phyloP scores from a whole-genome alignment of 2,329 filamentous ascomycete genomes.

The Peltaster fructicola region DNA sequence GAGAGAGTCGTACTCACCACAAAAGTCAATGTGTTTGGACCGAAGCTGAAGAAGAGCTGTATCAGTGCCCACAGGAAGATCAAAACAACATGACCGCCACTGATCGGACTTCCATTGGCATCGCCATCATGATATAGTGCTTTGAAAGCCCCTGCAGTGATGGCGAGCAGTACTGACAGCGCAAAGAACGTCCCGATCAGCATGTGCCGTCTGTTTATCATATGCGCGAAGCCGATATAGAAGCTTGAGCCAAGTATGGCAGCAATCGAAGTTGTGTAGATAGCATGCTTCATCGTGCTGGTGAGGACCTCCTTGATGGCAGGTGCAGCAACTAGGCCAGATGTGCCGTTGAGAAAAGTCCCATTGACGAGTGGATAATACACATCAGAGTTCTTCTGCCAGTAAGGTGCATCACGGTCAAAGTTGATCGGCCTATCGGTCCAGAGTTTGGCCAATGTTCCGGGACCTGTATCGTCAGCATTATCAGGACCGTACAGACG shows the following conservation, averaged over 20 bases:
- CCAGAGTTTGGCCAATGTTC: conserved; percentile 10
- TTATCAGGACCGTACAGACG: no score
- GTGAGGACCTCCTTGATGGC: conserved; percentile 6
- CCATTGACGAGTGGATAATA: no score
- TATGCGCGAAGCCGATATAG: conserved; percentile 23
- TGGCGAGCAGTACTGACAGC: conserved; percentile 26
- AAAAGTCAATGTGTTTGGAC: conserved; percentile 16
- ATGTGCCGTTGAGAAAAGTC: conserved; percentile 1
- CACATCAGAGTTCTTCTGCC: conserved; percentile 4
- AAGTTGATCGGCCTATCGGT: conserved; percentile 4
- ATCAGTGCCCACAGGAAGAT: conserved; percentile 28
- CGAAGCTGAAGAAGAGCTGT: conserved; percentile 32
- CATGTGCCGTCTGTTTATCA: conserved; percentile 24
- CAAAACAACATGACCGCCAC: conserved; percentile 16
- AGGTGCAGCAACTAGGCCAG: conserved; percentile 1
- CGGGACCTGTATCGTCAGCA: no score
- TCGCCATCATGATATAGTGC: conserved; percentile 17
- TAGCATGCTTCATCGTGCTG: conserved; percentile 8
- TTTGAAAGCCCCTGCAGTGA: conserved; percentile 25
- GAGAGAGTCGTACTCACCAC: conserved; percentile 4
- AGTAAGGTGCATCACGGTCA: conserved; percentile 3
- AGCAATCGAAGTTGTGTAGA: conserved; percentile 16
- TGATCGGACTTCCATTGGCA: no score
- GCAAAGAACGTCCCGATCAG: conserved; percentile 28
- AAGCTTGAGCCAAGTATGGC: conserved; percentile 25